Evolutionary conservation across 345 rosid genomes (phyloP).

Genomic region (Adansonia digitata): DNA sequence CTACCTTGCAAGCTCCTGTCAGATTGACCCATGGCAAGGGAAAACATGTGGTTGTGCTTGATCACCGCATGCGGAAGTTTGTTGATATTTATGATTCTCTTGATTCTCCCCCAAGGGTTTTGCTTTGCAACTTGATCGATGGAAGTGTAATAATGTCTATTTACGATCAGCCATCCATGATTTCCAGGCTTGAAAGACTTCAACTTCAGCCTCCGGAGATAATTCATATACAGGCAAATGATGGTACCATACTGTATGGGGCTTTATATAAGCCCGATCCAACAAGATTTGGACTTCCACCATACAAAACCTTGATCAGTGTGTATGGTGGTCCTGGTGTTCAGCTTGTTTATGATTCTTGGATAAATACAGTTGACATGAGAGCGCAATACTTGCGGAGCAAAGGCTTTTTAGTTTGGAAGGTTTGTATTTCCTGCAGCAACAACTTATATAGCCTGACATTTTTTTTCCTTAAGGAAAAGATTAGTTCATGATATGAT

Average conservation of each 20-base stretch:
- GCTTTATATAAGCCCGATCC: slow-evolving; percentile 77
- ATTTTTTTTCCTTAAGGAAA: background rate
- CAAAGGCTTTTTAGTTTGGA: slow-evolving; percentile 90
- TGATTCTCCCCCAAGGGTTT: slow-evolving; percentile 62
- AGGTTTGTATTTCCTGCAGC: slow-evolving; percentile 40
- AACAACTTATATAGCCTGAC: background rate
- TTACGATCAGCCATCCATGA: slow-evolving; percentile 57
- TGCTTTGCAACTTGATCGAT: slow-evolving; percentile 58
- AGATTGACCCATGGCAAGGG: slow-evolving; percentile 83
- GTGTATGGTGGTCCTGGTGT: slow-evolving; percentile 92
- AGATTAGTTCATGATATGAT: background rate
- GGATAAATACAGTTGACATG: slow-evolving; percentile 90
- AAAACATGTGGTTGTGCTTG: slow-evolving; percentile 74
- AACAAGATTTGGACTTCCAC: slow-evolving; percentile 80
- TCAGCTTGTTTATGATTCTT: slow-evolving; percentile 68
- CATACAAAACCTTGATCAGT: slow-evolving; percentile 75
- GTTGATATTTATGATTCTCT: slow-evolving; percentile 87
- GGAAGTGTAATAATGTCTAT: slow-evolving; percentile 55
- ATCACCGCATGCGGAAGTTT: slow-evolving; percentile 75
- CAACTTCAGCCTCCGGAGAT: slow-evolving; percentile 77
- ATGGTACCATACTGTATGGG: slow-evolving; percentile 68
- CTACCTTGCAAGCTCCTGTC: slow-evolving; percentile 36
- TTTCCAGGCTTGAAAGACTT: slow-evolving; percentile 49
- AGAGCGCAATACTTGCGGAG: slow-evolving; percentile 85
- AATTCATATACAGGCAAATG: slow-evolving; percentile 59